Percentiles rank a stretch among this genome's conserved stretches.
phyloP scores from a whole-genome alignment of 257 asterid genomes.

The Jacaranda copaia region DNA sequence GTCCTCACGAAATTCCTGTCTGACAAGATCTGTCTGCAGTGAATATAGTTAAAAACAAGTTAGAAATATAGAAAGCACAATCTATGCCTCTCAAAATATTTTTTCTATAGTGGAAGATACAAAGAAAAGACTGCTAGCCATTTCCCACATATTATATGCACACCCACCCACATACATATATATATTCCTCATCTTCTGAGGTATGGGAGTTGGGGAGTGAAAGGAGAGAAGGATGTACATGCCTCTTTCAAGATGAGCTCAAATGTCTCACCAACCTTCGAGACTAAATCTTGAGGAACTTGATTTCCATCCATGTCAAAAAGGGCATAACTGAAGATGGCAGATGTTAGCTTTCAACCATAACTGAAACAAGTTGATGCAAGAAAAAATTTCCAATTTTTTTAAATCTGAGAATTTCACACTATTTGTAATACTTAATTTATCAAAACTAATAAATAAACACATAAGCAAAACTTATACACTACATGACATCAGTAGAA shows the following conservation, averaged over 20 bases:
- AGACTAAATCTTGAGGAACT: slow-evolving; percentile 74
- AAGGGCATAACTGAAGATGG: slow-evolving; percentile 67
- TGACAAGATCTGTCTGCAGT: slow-evolving; percentile 60
- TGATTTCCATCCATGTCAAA: slow-evolving; percentile 77
- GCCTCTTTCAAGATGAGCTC: slow-evolving; percentile 75
- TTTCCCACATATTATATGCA: no score
- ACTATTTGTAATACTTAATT: not conserved
- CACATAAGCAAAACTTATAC: not conserved
- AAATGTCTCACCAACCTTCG: slow-evolving; percentile 68
- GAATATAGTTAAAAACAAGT: slow-evolving; percentile 6
- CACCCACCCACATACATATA: no score
- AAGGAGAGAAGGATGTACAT: slow-evolving; percentile 22
- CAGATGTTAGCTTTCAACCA: slow-evolving; percentile 15
- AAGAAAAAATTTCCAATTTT: not conserved
- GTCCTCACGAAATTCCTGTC: slow-evolving; percentile 63
- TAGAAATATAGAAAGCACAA: slow-evolving; percentile 16
- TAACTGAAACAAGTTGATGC: not conserved
- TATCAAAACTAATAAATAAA: not conserved
- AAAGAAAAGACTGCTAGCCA: not conserved
- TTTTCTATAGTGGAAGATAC: not conserved
- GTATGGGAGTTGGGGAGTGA: not conserved
- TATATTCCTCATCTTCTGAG: not conserved
- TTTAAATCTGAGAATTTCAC: not conserved
- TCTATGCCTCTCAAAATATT: not conserved
- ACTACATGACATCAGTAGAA: not conserved